Evolutionary conservation across 371 early-diverging fungal species (phyloP).

Genomic region (Apophysomyces sp.): DNA sequence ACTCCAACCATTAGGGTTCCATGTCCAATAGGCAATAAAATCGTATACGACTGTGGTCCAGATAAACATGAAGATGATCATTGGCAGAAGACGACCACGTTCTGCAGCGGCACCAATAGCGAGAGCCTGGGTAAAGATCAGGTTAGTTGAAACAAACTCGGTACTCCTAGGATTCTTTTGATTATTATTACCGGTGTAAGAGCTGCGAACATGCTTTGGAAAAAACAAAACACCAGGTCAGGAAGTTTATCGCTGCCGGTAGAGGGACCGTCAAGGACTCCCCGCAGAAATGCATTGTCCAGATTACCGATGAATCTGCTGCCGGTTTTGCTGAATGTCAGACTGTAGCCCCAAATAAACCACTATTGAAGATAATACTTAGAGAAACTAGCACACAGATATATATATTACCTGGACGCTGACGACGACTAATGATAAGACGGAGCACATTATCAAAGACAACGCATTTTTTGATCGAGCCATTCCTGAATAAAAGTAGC

Average conservation of each 20-base stretch:
- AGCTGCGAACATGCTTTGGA: constrained; percentile 51
- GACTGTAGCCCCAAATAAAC: constrained; percentile 86
- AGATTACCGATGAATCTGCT: constrained; percentile 79
- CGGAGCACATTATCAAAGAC: constrained; percentile 68
- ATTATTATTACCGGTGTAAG: constrained; percentile 55
- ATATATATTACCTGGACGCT: constrained; percentile 44
- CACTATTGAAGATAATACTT: constrained; percentile 50
- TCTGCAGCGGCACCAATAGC: constrained; percentile 93
- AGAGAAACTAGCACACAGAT: neutral
- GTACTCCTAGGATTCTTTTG: too few species aligned
- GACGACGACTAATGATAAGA: constrained; percentile 70
- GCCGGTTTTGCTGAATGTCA: constrained; percentile 77
- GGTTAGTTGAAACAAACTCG: neutral
- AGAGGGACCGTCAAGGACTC: constrained; percentile 56
- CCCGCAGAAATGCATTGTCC: constrained; percentile 66
- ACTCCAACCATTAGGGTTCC: constrained; percentile 85
- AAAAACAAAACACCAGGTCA: constrained; percentile 59
- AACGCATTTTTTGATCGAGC: constrained; percentile 81
- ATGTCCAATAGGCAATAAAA: constrained; percentile 91
- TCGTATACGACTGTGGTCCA: constrained; percentile 93
- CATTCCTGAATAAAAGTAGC: constrained; percentile 92
- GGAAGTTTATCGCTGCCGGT: constrained; percentile 63
- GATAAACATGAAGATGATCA: constrained; percentile 86
- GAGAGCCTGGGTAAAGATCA: constrained; percentile 71
- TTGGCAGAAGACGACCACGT: constrained; percentile 82